These are phyloP conservation scores for Abelmoschus esculentus DNA, from an alignment of 345 rosid species.

Conservation along the genomic window DNA sequence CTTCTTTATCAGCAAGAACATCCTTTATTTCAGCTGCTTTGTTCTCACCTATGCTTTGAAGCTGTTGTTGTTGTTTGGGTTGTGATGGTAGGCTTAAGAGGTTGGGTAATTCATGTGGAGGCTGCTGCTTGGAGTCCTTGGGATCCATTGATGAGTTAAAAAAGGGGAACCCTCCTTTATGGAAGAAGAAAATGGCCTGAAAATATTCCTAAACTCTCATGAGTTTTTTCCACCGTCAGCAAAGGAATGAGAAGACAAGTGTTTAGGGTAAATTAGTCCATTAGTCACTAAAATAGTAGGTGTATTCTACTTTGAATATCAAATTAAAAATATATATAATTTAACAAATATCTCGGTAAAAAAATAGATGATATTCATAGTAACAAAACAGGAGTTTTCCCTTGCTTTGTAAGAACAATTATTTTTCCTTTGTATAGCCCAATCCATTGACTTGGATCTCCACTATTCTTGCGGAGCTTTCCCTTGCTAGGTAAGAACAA, in stretches of 20 bases:
- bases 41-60: conserved; percentile 17
- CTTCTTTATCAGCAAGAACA: conserved; percentile 67
- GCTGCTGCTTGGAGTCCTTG: conserved; percentile 42
- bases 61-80: conserved; percentile 8
- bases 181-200: conserved; percentile 25
- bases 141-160: conserved; percentile 46
- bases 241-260: conserved; percentile 19
- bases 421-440: background rate
- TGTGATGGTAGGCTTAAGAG: conserved; percentile 49
- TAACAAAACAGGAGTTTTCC: too few species aligned
- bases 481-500: background rate
- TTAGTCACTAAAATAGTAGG: too few species aligned
- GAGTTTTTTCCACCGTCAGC: conserved; percentile 6
- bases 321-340: background rate
- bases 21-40: background rate
- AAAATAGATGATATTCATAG: too few species aligned
- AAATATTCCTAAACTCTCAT: background rate
- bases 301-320: background rate
- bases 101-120: conserved; percentile 41
- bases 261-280: background rate
- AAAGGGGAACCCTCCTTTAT: conserved; percentile 27
- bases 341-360: too few species aligned
- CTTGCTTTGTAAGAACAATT: too few species aligned
- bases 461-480: background rate
- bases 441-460: background rate